These are phyloP conservation scores for Vanderwaltozyma verrucispora DNA, from an alignment of 805 yeast genomes.

Conservation along the genomic window DNA sequence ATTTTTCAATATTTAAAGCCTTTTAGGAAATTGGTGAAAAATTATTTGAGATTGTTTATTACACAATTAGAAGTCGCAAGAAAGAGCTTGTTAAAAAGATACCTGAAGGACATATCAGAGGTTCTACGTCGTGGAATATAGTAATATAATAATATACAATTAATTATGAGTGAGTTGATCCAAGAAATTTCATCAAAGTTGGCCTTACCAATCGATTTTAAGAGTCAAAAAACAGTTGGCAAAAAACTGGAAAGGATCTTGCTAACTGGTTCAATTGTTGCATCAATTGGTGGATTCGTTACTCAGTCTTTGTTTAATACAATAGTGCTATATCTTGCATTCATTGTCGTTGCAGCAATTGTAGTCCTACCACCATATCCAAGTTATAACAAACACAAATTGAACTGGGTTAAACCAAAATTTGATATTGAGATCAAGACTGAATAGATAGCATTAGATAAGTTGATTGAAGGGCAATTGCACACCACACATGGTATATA, in stretches of 20 bases:
- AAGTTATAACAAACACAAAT: slow-evolving; percentile 38
- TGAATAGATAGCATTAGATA: no score
- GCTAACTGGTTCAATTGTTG: slow-evolving; percentile 21
- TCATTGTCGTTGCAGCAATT: slow-evolving; percentile 27
- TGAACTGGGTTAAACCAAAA: slow-evolving; percentile 35
- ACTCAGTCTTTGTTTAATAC: slow-evolving; percentile 35
- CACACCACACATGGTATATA: no score
- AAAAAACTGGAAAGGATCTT: slow-evolving; percentile 10
- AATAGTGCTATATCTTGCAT: slow-evolving; percentile 31
- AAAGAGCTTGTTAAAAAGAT: no score
- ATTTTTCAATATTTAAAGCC: no score
- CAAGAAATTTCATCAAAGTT: slow-evolving; percentile 19
- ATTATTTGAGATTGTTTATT: no score
- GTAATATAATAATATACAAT: no score
- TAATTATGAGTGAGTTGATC: slow-evolving; percentile 26
- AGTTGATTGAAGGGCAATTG: no score
- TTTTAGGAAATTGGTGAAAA: no score
- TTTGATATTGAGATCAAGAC: slow-evolving; percentile 2
- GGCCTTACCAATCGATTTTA: slow-evolving; percentile 28
- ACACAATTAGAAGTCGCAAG: no score
- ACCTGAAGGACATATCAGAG: no score
- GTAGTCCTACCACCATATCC: slow-evolving; percentile 52
- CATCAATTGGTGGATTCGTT: slow-evolving; percentile 40
- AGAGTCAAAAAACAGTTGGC: slow-evolving; percentile 20
- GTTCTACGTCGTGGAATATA: no score